Evolutionary conservation across 768 basidiomycete species (phyloP), one percentile per base, ranked within the genome.

Genomic region (Amanita jacksonii): DNA sequence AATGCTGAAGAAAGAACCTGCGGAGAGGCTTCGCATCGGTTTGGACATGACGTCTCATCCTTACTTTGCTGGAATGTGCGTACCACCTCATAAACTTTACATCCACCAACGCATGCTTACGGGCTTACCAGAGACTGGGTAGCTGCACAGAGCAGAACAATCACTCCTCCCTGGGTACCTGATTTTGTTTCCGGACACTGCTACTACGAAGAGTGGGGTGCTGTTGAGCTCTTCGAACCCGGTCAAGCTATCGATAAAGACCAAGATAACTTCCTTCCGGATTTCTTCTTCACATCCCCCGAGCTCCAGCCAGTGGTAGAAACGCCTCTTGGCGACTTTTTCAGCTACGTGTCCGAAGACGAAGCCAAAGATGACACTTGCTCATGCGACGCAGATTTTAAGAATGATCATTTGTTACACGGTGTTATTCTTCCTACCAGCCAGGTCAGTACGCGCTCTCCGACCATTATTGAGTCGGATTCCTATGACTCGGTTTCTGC

Each of bases 41-140:
- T 51, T 53, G 16, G 60, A 56, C 22, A 58, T 61, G 32, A 56
- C 53, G n/a, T 48, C 47, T 22, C 62, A 63, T 47, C 54, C 60
- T 0, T 63, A 60, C 46, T 63, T 63, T 38, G 52, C 46, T 34
- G 55, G 56, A 22, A 41, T 61, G 62, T 63, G 33, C 48, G 62
- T 54, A 9, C 22, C 10, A 25, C 35, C 23, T 13, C 35, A 6
- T 16, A 16, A 2, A 22, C n/a, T 1, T 18, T 20, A 13, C 37
- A 16, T 8, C 36, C n/a, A 48, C 19, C 41, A 18, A 23, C 9
- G 13, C 18, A 30, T 16, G 31, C 35, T 8, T 15, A 35, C 41
- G 31, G 8, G 6, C 18, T 27, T 5, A 13, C 4, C 10, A 61
- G 62, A 5, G 52, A 63, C 36, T 61, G 62, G 62, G 47, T 42